phyloP scores from a whole-genome alignment of 345 rosid species.

The Leavenworthia alabamica region DNA sequence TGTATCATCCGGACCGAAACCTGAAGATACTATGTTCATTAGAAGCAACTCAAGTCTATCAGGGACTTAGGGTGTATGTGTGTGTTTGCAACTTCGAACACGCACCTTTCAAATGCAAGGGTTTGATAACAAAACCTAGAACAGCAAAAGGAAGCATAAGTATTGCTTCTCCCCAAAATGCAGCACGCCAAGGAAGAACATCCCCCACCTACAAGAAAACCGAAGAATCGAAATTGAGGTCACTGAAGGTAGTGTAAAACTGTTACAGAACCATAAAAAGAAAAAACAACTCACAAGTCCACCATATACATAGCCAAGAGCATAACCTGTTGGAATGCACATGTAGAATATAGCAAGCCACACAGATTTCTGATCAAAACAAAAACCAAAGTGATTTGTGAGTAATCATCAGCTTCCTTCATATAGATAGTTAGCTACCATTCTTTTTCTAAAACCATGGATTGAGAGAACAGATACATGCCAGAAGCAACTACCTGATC shows the following conservation, averaged over 20 bases:
- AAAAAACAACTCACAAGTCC: slow-evolving; percentile 56
- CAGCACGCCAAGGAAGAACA: slow-evolving; percentile 70
- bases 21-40: slow-evolving; percentile 38
- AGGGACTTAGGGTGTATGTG: background rate
- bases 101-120: slow-evolving; percentile 82
- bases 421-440: background rate
- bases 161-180: slow-evolving; percentile 87
- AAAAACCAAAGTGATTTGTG: slow-evolving; percentile 3
- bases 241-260: background rate
- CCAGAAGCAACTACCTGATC: slow-evolving; percentile 48
- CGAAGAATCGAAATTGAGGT: background rate
- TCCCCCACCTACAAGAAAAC: slow-evolving; percentile 53
- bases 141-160: slow-evolving; percentile 86
- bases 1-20: slow-evolving; percentile 54
- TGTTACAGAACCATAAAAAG: background rate
- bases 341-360: slow-evolving; percentile 94
- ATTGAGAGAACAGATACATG: too few relatives aligned
- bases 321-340: slow-evolving; percentile 93
- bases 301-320: slow-evolving; percentile 85
- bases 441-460: background rate
- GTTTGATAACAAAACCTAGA: slow-evolving; percentile 74
- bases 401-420: slow-evolving; percentile 1
- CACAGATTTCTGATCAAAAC: slow-evolving; percentile 64
- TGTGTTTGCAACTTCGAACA: background rate
- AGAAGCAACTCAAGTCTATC: slow-evolving; percentile 12